Evolutionary conservation across 768 basidiomycete species (phyloP).

Genomic region (Agaricus sinodeliciosus): DNA sequence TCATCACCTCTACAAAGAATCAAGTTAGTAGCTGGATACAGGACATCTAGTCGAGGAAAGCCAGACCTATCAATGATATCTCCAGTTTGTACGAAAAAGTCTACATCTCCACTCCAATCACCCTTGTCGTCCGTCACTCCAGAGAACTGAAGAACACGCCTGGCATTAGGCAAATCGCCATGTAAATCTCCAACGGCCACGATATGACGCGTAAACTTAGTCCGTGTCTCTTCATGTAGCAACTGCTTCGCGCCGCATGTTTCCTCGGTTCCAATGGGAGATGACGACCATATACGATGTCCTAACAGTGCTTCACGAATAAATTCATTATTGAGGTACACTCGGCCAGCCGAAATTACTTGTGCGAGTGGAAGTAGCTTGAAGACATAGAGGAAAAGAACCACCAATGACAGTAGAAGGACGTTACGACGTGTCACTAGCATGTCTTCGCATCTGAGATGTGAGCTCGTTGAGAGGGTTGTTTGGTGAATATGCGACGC

Average conservation of each 20-base stretch:
- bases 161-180: constrained; percentile 79
- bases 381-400: background rate
- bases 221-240: constrained; percentile 9
- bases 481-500: too few species aligned
- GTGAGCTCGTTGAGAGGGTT: background rate
- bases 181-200: constrained; percentile 92
- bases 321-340: background rate
- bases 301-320: constrained; percentile 2
- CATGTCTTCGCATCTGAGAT: background rate
- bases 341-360: background rate
- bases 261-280: background rate
- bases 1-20: constrained; percentile 64
- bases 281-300: background rate
- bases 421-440: constrained; percentile 3
- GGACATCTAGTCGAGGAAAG: background rate
- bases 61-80: constrained; percentile 88
- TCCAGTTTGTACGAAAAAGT: constrained; percentile 91
- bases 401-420: background rate
- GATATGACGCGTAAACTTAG: constrained; percentile 47
- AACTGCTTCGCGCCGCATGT: background rate
- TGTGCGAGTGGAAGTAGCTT: background rate
- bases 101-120: constrained; percentile 77
- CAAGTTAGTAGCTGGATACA: background rate
- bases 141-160: constrained; percentile 73
- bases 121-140: constrained; percentile 65